A percentile compares a stretch with the other conserved stretches of the same genome.
Evolutionary conservation across 495 filamentous ascomycete species (phyloP).

Genomic region (Jackrogersella minutella): DNA sequence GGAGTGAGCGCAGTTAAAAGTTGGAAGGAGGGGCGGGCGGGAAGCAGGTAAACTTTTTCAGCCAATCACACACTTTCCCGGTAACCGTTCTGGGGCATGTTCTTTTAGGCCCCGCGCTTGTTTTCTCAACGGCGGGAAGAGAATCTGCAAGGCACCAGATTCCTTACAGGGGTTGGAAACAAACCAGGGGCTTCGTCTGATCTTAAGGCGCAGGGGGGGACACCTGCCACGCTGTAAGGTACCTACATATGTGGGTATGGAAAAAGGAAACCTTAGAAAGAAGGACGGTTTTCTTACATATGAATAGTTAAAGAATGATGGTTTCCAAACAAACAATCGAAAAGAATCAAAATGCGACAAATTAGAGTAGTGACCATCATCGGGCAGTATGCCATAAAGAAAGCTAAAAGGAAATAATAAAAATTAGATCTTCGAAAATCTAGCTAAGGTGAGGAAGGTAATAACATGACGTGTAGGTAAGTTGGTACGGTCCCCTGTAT

Average conservation of each 20-base stretch:
- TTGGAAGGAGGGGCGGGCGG: background rate
- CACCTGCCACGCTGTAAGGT: conserved; percentile 4
- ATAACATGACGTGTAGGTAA: conserved; percentile 26
- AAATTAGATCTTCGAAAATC: conserved; percentile 2
- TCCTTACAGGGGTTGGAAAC: conserved; percentile 47
- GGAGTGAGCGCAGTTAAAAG: conserved; percentile 8
- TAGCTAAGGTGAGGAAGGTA: background rate
- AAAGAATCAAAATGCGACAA: background rate
- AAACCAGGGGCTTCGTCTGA: conserved; percentile 37
- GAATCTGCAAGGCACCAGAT: conserved; percentile 52
- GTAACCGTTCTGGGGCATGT: conserved; percentile 26
- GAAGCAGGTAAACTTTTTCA: background rate
- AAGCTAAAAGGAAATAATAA: background rate
- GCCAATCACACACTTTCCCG: conserved; percentile 30
- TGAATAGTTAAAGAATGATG: background rate
- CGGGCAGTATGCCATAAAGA: background rate
- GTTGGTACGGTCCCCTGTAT: conserved; percentile 2
- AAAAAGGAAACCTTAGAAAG: too few relatives aligned
- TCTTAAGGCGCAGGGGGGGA: conserved; percentile 7
- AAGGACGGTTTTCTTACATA: too few relatives aligned
- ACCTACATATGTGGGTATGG: background rate
- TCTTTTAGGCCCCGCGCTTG: conserved; percentile 37
- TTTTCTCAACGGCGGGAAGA: conserved; percentile 20
- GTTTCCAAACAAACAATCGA: background rate
- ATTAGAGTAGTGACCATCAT: background rate